phyloP scores from a whole-genome alignment of 2,329 filamentous ascomycete species.

The Aspergillus sp. region DNA sequence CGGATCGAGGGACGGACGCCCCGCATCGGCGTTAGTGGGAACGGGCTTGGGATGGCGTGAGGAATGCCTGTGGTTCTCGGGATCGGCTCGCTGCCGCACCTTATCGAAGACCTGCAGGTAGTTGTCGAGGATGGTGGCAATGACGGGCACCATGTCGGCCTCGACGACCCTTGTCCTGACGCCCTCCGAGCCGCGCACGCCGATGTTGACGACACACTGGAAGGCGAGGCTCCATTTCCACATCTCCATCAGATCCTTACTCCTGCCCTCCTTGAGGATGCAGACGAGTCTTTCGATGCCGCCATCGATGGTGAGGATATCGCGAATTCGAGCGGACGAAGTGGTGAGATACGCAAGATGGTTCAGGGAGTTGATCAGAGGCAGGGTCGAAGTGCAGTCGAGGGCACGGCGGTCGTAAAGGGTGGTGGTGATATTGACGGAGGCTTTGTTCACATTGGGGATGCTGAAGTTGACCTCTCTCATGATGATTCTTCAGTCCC shows the following conservation, averaged over 20 bases:
- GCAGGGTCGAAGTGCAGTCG: constrained; percentile 94
- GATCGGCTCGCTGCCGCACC: constrained; percentile 74
- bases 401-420: constrained; percentile 95
- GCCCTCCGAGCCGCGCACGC: constrained; percentile 85
- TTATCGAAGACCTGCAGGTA: constrained; percentile 96
- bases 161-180: constrained; percentile 94
- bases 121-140: constrained; percentile 95
- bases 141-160: constrained; percentile 97
- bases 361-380: constrained; percentile 97
- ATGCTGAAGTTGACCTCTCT: constrained; percentile 99
- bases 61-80: constrained; percentile 40
- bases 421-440: constrained; percentile 95
- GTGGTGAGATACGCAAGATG: constrained; percentile 97
- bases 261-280: constrained; percentile 94
- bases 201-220: constrained; percentile 98
- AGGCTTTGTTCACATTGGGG: constrained; percentile 98
- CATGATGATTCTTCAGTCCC: too few species aligned
- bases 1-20: constrained; percentile 34
- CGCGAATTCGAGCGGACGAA: constrained; percentile 90
- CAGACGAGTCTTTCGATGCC: constrained; percentile 93
- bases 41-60: constrained; percentile 13
- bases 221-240: constrained; percentile 99
- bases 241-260: constrained; percentile 99
- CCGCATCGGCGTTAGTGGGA: constrained; percentile 17
- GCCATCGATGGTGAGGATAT: constrained; percentile 97